Percentiles rank a stretch among this genome's conserved stretches.
These are phyloP conservation scores for Vachellia pachyceras DNA, from an alignment of 306 rosid species.

Conservation along the genomic window DNA sequence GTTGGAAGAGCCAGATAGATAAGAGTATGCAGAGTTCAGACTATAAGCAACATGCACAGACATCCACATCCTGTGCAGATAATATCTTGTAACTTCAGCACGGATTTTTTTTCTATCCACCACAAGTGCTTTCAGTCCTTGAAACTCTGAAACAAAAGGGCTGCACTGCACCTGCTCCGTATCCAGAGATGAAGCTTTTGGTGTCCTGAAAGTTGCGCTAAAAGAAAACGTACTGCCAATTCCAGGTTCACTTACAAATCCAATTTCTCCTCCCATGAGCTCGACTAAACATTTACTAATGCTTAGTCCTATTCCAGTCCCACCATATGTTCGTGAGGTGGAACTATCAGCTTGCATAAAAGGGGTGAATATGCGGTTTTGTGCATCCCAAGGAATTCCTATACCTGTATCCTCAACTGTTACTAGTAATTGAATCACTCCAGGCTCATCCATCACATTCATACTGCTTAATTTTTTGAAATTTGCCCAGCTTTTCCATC, in stretches of 20 bases:
- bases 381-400: slow-evolving; percentile 87
- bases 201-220: slow-evolving; percentile 73
- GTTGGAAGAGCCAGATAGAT: slow-evolving; percentile 54
- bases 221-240: slow-evolving; percentile 91
- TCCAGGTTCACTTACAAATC: slow-evolving; percentile 85
- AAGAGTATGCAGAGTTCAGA: slow-evolving; percentile 59
- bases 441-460: slow-evolving; percentile 51
- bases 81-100: slow-evolving; percentile 83
- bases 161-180: slow-evolving; percentile 57
- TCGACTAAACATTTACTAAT: slow-evolving; percentile 86
- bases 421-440: slow-evolving; percentile 63
- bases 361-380: slow-evolving; percentile 83
- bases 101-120: slow-evolving; percentile 71
- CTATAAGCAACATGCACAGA: slow-evolving; percentile 62
- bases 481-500: slow-evolving; percentile 89
- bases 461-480: slow-evolving; percentile 53
- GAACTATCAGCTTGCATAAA: slow-evolving; percentile 99
- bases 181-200: slow-evolving; percentile 54
- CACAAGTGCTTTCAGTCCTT: slow-evolving; percentile 73
- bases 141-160: slow-evolving; percentile 54
- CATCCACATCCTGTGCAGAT: slow-evolving; percentile 82
- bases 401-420: slow-evolving; percentile 99
- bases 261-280: slow-evolving; percentile 97
- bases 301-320: slow-evolving; percentile 98
- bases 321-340: slow-evolving; percentile 91